Conservation (phyloP, 2,329 filamentous ascomycete genomes). For the Monosporascus sp. region DNA sequence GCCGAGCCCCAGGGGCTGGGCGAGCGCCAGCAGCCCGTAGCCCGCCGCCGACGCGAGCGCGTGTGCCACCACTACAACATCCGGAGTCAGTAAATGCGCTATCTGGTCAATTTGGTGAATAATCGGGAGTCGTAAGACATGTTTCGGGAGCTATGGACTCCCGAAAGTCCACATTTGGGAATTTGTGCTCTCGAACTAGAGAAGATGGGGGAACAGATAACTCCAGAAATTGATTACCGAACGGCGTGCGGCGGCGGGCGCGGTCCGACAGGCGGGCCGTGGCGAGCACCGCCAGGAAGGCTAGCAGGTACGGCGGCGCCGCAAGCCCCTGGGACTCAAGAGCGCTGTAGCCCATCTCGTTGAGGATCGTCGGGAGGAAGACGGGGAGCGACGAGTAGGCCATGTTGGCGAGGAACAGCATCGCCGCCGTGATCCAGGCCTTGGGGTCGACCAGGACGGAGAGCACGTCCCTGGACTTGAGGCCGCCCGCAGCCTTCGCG, state of each 20-base stretch:
- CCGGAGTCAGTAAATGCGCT: too few species aligned
- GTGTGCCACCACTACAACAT: constrained; percentile 65
- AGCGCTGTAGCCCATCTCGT: constrained; percentile 67
- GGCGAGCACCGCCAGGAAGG: constrained; percentile 66
- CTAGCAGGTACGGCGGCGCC: constrained; percentile 73
- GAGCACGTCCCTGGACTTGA: constrained; percentile 53
- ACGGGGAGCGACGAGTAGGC: constrained; percentile 84
- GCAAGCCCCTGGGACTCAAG: constrained; percentile 70
- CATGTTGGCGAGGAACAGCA: constrained; percentile 86
- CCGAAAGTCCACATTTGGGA: too few species aligned
- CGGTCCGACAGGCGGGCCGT: constrained; percentile 71
- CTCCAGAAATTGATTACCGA: too few species aligned
- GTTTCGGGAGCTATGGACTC: too few species aligned
- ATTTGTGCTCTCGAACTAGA: too few species aligned
- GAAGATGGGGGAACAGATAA: too few species aligned
- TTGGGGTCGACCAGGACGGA: constrained; percentile 60
- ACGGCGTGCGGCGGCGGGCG: constrained; percentile 54
- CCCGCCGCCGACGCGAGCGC: constrained; percentile 61
- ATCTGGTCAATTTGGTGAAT: too few species aligned
- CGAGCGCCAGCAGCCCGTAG: constrained; percentile 56
- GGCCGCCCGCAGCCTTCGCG: constrained; percentile 21
- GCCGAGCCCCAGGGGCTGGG: constrained; percentile 39
- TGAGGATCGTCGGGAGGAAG: constrained; percentile 77
- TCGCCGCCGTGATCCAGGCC: constrained; percentile 69
- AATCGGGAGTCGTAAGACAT: too few species aligned